phyloP scores from a whole-genome alignment of 352 stramenopile genomes.

The Globisporangium carolinianum region DNA sequence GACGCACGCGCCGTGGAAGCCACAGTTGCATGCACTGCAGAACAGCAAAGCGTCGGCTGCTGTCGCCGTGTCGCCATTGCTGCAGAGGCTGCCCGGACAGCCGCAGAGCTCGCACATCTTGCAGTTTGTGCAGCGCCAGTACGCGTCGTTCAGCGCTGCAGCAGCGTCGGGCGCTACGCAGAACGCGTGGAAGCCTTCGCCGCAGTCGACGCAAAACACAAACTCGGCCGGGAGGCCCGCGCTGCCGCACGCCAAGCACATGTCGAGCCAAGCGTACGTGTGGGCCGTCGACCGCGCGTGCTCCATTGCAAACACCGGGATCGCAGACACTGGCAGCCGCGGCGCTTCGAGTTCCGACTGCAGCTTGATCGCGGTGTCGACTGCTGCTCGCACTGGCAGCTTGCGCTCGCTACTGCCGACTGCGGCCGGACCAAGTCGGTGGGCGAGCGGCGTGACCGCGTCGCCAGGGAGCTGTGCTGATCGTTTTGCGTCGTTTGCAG shows the following conservation, averaged over 20 bases:
- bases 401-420: background rate
- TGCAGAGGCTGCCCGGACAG: slow-evolving; percentile 26
- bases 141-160: slow-evolving; percentile 46
- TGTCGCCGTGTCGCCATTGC: slow-evolving; percentile 13
- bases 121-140: slow-evolving; percentile 94
- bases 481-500: too few relatives aligned
- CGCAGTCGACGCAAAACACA: slow-evolving; percentile 95
- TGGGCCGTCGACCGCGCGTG: slow-evolving; percentile 78
- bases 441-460: background rate
- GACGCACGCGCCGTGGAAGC: slow-evolving; percentile 49
- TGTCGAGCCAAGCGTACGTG: slow-evolving; percentile 88
- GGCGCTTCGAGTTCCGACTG: slow-evolving; percentile 54
- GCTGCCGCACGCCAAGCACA: slow-evolving; percentile 88
- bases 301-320: slow-evolving; percentile 66
- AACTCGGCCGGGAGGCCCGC: slow-evolving; percentile 71
- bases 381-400: background rate
- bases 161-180: slow-evolving; percentile 60
- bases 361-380: slow-evolving; percentile 20
- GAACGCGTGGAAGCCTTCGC: slow-evolving; percentile 93
- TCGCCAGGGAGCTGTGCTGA: background rate
- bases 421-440: background rate
- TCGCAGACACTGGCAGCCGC: slow-evolving; percentile 46
- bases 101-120: slow-evolving; percentile 94
- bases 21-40: slow-evolving; percentile 44
- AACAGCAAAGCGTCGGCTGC: slow-evolving; percentile 14